A percentile compares a stretch with the other conserved stretches of the same genome.
Conservation (phyloP, 345 rosid species). For the Adansonia digitata region DNA sequence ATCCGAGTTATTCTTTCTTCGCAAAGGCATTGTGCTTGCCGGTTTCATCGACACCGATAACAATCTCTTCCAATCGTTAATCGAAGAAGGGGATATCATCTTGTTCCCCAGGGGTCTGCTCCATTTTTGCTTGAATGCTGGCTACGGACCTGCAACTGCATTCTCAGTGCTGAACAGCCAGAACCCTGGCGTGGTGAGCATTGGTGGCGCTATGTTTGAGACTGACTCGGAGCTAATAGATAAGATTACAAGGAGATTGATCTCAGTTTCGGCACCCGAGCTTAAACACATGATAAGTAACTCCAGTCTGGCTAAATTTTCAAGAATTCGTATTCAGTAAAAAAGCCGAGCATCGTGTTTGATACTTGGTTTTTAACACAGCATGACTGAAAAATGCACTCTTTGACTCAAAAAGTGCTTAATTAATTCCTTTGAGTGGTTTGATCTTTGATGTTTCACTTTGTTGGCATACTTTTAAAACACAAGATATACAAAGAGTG, state of each 20-base stretch:
- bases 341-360: neutral
- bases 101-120: slow-evolving; percentile 67
- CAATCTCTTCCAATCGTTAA: slow-evolving; percentile 38
- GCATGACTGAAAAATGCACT: neutral
- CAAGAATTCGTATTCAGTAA: neutral
- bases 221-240: slow-evolving; percentile 21
- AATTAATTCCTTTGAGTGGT: neutral
- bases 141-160: slow-evolving; percentile 41
- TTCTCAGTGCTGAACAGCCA: slow-evolving; percentile 71
- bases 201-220: slow-evolving; percentile 35
- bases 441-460: neutral
- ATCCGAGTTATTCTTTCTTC: slow-evolving; percentile 56
- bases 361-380: neutral
- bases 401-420: neutral
- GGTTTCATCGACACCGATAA: slow-evolving; percentile 65
- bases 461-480: neutral
- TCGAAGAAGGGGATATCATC: slow-evolving; percentile 60
- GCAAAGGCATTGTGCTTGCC: slow-evolving; percentile 47
- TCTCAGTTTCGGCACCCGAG: slow-evolving; percentile 15
- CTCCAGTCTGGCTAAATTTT: neutral
- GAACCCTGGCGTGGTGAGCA: slow-evolving; percentile 66
- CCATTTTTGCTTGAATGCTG: slow-evolving; percentile 55
- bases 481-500: neutral
- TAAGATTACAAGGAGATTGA: slow-evolving; percentile 28
- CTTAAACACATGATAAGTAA: no score